Evolutionary conservation across 352 stramenopile species (phyloP), one percentile per base, ranked within the genome.

Genomic region (Phytophthora colocasiae): DNA sequence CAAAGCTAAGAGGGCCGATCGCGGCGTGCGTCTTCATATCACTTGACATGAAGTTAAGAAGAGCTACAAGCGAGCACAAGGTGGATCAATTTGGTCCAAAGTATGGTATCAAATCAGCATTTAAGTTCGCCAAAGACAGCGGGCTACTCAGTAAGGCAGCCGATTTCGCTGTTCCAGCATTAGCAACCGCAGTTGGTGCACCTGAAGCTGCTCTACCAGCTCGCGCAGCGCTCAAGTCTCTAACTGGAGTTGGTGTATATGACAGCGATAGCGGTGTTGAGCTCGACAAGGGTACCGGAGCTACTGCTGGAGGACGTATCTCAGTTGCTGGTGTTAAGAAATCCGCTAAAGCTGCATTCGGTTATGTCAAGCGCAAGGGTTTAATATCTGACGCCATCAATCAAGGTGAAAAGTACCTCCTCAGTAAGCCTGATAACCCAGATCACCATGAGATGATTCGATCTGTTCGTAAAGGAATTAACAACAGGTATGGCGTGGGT

Each of bases 91-190:
- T 10, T 73, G 58, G 55, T 19, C 29, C 11, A 63, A 59, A 17
- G 48, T 71, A 15, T 66, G 63, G 63, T 1, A 60, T 72, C 24
- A 72, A 72, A 34, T 40, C 29, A 1, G 64, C 8, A 11, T 62
- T 66, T 31, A 62, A 63, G 19, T 66, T 63, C 17, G 63, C 49
- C 17, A 68, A 68, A 22, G 60, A 68, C 43, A 32, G 27, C 12
- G 49, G 49, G 5, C 19, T 57, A 31, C 34, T 57, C 1, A 50
- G 24, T n/a, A 56, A 47, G 6, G 27, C 24, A 0, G 50, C 34
- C 2, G 57, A 65, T 24, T 49, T 40, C 15, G 63, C 63, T 24
- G 51, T 60, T 5, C 51, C 43, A 5, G 58, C 55, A 7, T 4
- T 58, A 19, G 63, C 63, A 34, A 58, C 44, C 9, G 38, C 47